Conservation (phyloP, 2,329 filamentous ascomycete genomes). For the Colletotrichum brevisporum region DNA sequence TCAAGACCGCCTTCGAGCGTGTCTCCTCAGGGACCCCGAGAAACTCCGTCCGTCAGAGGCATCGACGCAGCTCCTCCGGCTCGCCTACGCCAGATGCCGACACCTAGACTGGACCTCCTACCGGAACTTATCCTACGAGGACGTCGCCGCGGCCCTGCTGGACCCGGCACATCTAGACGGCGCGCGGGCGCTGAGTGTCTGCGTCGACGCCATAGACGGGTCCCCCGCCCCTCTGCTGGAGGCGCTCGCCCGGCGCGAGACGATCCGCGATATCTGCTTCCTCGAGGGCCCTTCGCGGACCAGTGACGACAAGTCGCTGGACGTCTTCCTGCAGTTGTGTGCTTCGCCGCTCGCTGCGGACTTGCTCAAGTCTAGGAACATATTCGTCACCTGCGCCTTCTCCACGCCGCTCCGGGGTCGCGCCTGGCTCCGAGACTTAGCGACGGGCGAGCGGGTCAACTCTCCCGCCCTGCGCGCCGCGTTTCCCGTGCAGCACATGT, state of each 20-base stretch:
- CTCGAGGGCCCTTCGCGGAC: slow-evolving; percentile 8
- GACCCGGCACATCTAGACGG: background rate
- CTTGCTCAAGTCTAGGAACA: background rate
- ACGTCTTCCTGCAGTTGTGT: slow-evolving; percentile 6
- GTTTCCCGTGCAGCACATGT: slow-evolving; percentile 30
- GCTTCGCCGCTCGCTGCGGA: background rate
- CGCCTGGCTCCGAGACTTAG: background rate
- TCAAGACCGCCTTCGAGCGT: background rate
- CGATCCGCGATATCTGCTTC: slow-evolving; percentile 15
- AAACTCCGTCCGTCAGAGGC: background rate
- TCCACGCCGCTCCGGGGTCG: slow-evolving; percentile 9
- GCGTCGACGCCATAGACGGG: slow-evolving; percentile 3
- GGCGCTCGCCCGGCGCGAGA: background rate
- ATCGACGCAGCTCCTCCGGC: slow-evolving; percentile 14
- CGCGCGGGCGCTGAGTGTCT: slow-evolving; percentile 13
- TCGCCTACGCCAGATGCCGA: slow-evolving; percentile 5
- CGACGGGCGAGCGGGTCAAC: background rate
- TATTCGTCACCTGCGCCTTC: slow-evolving; percentile 19
- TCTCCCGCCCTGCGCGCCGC: background rate
- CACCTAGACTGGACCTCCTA: slow-evolving; percentile 22
- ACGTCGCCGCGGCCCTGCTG: background rate
- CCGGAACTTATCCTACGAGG: slow-evolving; percentile 5
- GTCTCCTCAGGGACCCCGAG: background rate
- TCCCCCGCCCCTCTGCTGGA: slow-evolving; percentile 9
- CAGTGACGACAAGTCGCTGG: slow-evolving; percentile 12